Evolutionary conservation across 805 yeast species (phyloP), one percentile per base, ranked within the genome.

Genomic region (Wickerhamomyces bovis): DNA sequence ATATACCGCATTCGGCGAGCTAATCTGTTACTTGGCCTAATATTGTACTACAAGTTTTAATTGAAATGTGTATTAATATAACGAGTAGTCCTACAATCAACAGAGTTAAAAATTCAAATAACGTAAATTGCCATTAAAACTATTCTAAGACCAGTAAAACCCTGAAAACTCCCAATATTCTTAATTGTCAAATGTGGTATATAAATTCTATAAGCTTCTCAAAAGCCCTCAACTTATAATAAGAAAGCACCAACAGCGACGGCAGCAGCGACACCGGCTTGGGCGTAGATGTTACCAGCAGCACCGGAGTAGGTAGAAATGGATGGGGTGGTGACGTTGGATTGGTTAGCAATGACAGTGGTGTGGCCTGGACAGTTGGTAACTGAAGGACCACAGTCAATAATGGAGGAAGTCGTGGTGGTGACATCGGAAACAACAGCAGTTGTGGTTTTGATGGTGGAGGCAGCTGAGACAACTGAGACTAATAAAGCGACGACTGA

Each of bases 221-320:
- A 36, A 19, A 44, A 25, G 18, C 30, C 20, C 31, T 16, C 23
- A 40, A 42, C 56, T 60, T 60, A 63, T 54, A 63, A 55, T 50
- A 58, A 53, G 35, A 63, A 49, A 43, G 63, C 61, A 45, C 55
- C 65, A 41, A 52, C 57, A 53, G 53, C 66, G 40, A 59, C 65
- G 20, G 53, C 47, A 44, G 56, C 65, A 44, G 58, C 65, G 44
- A 55, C 62, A 57, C 64, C 66, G 39, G 57, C 60, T 46, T 53
- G 52, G 44, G 58, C 62, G 52, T 46, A 51, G 47, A 48, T 39
- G 43, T 41, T 45, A 52, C 50, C 46, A 49, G 60, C 67, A 51
- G 54, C 58, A 62, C 63, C 66, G 50, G 39, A 62, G 38, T 19
- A 19, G 25, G 61, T 50, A 41, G 65, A 39, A 42, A 62, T 51